Conservation (phyloP, 2,329 filamentous ascomycete species). For the Calonectria fujianensis region DNA sequence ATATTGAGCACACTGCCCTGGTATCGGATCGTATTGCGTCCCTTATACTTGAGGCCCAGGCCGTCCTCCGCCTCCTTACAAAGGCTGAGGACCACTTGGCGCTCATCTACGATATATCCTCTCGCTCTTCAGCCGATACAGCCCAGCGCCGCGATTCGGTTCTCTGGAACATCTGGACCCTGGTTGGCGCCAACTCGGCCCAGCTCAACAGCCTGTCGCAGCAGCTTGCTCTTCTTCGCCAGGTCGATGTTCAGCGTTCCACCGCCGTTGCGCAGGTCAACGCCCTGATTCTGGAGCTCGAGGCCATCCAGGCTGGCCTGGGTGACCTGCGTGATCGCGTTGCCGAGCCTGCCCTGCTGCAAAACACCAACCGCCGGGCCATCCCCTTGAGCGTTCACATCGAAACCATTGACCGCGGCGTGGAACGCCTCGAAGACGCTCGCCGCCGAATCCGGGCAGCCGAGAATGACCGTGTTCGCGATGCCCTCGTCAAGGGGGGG, state of each 20-base stretch:
- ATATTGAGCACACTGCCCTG: conserved; percentile 81
- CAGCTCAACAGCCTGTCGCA: conserved; percentile 76
- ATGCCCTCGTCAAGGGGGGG: conserved; percentile 69
- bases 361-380: conserved; percentile 56
- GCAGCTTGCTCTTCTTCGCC: conserved; percentile 78
- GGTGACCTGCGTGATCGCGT: conserved; percentile 84
- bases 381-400: conserved; percentile 84
- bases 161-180: conserved; percentile 82
- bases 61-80: conserved; percentile 78
- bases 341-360: conserved; percentile 77
- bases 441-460: conserved; percentile 75
- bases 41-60: conserved; percentile 82
- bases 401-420: conserved; percentile 82
- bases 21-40: conserved; percentile 81
- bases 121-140: conserved; percentile 76
- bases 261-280: conserved; percentile 81
- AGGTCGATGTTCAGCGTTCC: conserved; percentile 80
- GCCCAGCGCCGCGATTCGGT: conserved; percentile 78
- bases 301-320: conserved; percentile 82
- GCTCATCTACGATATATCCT: conserved; percentile 81
- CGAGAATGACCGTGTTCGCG: conserved; percentile 75
- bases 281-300: conserved; percentile 81
- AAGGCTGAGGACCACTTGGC: conserved; percentile 82
- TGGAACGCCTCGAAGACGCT: conserved; percentile 81
- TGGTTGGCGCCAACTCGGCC: conserved; percentile 80